phyloP scores from a whole-genome alignment of 768 basidiomycete species.

The Gautieria morchelliformis region DNA sequence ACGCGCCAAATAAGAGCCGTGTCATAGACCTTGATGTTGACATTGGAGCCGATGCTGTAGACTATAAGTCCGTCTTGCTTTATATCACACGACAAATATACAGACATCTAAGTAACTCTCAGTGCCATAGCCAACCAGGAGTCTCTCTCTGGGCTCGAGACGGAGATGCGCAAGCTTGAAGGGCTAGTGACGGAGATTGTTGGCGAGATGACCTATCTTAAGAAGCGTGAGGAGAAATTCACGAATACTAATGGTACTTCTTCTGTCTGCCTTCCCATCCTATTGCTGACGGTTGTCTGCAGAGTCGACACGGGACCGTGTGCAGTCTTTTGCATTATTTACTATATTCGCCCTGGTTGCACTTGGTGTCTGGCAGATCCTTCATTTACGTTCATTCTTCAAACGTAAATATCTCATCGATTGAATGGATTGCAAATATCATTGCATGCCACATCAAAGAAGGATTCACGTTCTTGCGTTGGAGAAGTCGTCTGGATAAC shows the following conservation, averaged over 20 bases:
- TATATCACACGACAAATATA: neutral
- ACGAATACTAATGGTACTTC: conserved; percentile 75
- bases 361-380: conserved; percentile 89
- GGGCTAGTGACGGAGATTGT: conserved; percentile 90
- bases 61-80: conserved; percentile 79
- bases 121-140: conserved; percentile 99
- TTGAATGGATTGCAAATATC: conserved; percentile 21
- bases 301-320: conserved; percentile 90
- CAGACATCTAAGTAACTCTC: neutral
- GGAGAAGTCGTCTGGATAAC: too few species aligned
- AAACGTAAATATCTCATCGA: conserved; percentile 93
- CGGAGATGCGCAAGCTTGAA: conserved; percentile 97
- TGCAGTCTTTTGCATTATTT: conserved; percentile 90
- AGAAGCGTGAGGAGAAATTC: conserved; percentile 82
- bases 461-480: too few species aligned
- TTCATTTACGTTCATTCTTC: conserved; percentile 93
- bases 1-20: conserved; percentile 44
- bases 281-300: neutral
- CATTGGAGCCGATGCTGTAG: conserved; percentile 96
- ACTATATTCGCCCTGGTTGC: conserved; percentile 68
- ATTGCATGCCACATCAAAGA: too few species aligned
- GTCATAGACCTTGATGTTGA: conserved; percentile 92
- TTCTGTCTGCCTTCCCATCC: neutral
- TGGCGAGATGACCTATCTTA: conserved; percentile 89
- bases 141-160: conserved; percentile 88